Conservation (phyloP, 2,329 filamentous ascomycete species). For the Phyllachora maydis region DNA sequence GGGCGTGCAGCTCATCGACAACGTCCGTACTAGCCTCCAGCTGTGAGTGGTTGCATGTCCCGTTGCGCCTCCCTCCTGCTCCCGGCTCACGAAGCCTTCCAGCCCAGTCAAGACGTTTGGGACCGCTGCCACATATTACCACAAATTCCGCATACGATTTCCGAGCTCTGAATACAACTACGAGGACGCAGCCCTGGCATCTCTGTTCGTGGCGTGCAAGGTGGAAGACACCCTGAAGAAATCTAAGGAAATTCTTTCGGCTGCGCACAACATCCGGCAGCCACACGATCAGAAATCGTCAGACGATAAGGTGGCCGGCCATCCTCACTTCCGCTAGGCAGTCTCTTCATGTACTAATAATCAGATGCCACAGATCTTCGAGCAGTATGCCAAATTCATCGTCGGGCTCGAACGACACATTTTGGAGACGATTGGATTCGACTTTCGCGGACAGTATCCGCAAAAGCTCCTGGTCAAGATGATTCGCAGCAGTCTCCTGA, state of each 20-base stretch:
- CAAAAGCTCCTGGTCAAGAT: slow-evolving; percentile 74
- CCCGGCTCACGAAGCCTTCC: slow-evolving; percentile 3
- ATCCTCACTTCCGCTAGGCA: background rate
- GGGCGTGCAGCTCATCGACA: slow-evolving; percentile 77
- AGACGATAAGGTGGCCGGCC: slow-evolving; percentile 52
- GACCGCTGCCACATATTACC: slow-evolving; percentile 80
- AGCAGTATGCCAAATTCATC: slow-evolving; percentile 56
- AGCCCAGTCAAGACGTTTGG: slow-evolving; percentile 83
- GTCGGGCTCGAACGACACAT: slow-evolving; percentile 84
- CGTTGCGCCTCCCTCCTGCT: background rate
- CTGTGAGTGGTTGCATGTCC: slow-evolving; percentile 32
- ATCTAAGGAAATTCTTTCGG: slow-evolving; percentile 78
- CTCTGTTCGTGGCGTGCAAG: slow-evolving; percentile 86
- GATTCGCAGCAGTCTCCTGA: slow-evolving; percentile 22
- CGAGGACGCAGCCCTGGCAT: slow-evolving; percentile 69
- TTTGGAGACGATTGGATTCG: slow-evolving; percentile 81
- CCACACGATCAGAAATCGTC: slow-evolving; percentile 46
- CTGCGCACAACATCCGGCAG: slow-evolving; percentile 68
- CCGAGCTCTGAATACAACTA: slow-evolving; percentile 73
- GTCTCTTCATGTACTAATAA: slow-evolving; percentile 1
- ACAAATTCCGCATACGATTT: slow-evolving; percentile 77
- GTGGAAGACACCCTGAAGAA: slow-evolving; percentile 97
- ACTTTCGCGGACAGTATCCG: slow-evolving; percentile 77
- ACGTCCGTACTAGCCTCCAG: slow-evolving; percentile 56
- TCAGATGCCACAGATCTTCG: slow-evolving; percentile 45